Percentiles rank a stretch among this genome's conserved stretches.
Conservation (phyloP, 2,329 filamentous ascomycete species). For the Diaporthe sp. region DNA sequence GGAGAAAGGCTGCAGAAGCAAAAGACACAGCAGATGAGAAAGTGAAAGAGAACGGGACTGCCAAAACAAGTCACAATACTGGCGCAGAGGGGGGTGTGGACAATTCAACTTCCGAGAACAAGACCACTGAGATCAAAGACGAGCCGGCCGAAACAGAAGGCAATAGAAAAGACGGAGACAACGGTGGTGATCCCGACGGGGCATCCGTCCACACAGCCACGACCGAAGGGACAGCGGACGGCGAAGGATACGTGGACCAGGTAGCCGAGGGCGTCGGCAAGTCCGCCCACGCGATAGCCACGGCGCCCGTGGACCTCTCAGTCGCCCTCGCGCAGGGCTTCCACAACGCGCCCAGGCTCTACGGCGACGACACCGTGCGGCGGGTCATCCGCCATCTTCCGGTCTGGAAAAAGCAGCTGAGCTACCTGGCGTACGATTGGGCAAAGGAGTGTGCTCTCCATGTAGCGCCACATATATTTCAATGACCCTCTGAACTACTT, state of each 20-base stretch:
- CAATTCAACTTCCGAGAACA: slow-evolving; percentile 30
- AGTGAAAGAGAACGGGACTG: slow-evolving; percentile 37
- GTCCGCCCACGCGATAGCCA: too few species aligned
- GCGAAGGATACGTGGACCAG: slow-evolving; percentile 58
- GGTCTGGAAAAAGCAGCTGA: too few species aligned
- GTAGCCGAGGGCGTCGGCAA: slow-evolving; percentile 60
- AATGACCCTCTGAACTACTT: too few species aligned
- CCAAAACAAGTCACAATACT: slow-evolving; percentile 20
- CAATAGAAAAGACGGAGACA: slow-evolving; percentile 4
- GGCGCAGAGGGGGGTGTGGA: background rate
- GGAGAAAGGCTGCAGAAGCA: slow-evolving; percentile 33
- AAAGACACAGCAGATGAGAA: slow-evolving; percentile 28
- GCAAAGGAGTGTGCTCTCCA: too few species aligned
- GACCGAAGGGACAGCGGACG: slow-evolving; percentile 42
- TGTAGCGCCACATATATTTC: too few species aligned
- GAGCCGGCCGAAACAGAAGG: background rate
- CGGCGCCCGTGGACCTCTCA: too few species aligned
- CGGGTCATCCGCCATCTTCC: too few species aligned
- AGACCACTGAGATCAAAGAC: background rate
- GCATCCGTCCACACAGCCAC: slow-evolving; percentile 39
- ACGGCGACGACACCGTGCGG: too few species aligned
- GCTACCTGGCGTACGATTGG: too few species aligned
- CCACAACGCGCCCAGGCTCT: too few species aligned
- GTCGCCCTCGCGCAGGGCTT: too few species aligned
- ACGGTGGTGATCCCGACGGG: background rate